Conservation (phyloP, 345 rosid species). For the Acer yangbiense region DNA sequence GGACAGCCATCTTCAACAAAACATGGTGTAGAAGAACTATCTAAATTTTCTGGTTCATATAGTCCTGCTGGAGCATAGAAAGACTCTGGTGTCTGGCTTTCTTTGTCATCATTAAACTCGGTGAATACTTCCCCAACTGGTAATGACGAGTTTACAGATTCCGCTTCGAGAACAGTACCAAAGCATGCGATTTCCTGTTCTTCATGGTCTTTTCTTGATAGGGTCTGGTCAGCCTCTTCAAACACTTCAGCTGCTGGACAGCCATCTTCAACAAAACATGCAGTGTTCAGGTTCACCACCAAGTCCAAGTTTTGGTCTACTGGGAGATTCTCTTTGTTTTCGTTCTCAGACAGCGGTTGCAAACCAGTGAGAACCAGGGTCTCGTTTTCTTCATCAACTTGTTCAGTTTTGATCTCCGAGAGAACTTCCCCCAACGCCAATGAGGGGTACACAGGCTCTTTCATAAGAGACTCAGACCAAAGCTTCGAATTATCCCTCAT, state of each 20-base stretch:
- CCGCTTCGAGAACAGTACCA: conserved; percentile 26
- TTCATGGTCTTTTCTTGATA: conserved; percentile 19
- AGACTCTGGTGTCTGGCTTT: conserved; percentile 41
- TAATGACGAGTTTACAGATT: conserved; percentile 40
- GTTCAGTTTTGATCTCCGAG: conserved; percentile 12
- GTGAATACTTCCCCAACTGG: conserved; percentile 28
- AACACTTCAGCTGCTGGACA: background rate
- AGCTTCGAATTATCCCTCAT: background rate
- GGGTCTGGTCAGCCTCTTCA: conserved; percentile 20
- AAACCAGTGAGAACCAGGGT: conserved; percentile 25
- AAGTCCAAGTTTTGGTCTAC: conserved; percentile 13
- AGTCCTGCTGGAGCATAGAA: conserved; percentile 24
- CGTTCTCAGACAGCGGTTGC: conserved; percentile 27
- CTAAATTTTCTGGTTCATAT: conserved; percentile 39
- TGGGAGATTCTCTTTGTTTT: conserved; percentile 23
- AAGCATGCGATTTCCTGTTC: conserved; percentile 20
- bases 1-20: background rate
- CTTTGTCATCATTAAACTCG: conserved; percentile 28
- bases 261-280: background rate
- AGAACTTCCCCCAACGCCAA: conserved; percentile 18
- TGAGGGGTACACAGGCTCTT: conserved; percentile 21
- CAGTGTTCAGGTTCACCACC: conserved; percentile 10
- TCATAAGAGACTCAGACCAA: conserved; percentile 7
- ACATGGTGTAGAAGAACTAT: conserved; percentile 28
- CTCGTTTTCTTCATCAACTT: conserved; percentile 31